These are phyloP conservation scores for Niebla homalea DNA, from an alignment of 495 filamentous ascomycete genomes.

Conservation along the genomic window DNA sequence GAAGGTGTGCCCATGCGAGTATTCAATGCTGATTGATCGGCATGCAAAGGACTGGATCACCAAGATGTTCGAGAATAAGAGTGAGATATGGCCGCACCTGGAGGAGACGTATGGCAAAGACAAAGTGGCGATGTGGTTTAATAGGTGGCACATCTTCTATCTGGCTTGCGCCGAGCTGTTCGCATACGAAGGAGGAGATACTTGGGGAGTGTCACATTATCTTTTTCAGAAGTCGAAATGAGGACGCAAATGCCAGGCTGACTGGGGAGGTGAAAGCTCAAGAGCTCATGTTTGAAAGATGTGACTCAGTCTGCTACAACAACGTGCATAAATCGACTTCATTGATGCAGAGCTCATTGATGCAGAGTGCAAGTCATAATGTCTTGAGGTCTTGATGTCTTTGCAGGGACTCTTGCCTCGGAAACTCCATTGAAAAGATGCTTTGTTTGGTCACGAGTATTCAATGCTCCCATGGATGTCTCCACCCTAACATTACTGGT, in stretches of 20 bases:
- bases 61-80: slow-evolving; percentile 38
- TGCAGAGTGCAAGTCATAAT: too few species aligned
- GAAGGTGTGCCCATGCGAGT: neutral
- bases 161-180: slow-evolving; percentile 56
- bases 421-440: too few species aligned
- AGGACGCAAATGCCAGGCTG: neutral
- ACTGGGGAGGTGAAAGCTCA: too few species aligned
- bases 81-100: slow-evolving; percentile 43
- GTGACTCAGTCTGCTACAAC: neutral
- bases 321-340: neutral
- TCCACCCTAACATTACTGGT: slow-evolving; percentile 79
- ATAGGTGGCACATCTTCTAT: slow-evolving; percentile 58
- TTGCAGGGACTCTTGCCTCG: too few species aligned
- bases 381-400: too few species aligned
- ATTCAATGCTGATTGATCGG: slow-evolving; percentile 11
- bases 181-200: slow-evolving; percentile 44
- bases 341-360: too few species aligned
- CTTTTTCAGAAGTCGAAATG: slow-evolving; percentile 40
- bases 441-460: neutral
- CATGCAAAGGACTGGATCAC: slow-evolving; percentile 41
- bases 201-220: slow-evolving; percentile 50
- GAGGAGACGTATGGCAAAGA: slow-evolving; percentile 46
- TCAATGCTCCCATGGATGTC: slow-evolving; percentile 98
- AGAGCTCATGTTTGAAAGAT: neutral
- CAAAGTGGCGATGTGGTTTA: slow-evolving; percentile 42